A percentile compares a stretch with the other conserved stretches of the same genome.
These are phyloP conservation scores for Filosporella fistucella DNA, from an alignment of 495 filamentous ascomycete genomes.

Conservation along the genomic window DNA sequence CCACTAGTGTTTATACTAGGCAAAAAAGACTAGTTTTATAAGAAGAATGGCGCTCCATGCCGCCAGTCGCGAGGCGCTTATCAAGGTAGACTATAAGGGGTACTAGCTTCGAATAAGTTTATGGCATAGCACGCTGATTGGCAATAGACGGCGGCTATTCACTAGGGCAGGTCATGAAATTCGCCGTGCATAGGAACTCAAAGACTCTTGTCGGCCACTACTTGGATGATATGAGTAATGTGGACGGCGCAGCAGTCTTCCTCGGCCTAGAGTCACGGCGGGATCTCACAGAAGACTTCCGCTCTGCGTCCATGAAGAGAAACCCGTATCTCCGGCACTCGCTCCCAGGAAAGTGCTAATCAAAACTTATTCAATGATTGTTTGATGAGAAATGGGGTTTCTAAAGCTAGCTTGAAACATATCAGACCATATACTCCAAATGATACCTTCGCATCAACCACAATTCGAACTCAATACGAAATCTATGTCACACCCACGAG, in stretches of 20 bases:
- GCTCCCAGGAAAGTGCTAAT: slow-evolving; percentile 14
- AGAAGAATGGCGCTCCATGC: too few species aligned
- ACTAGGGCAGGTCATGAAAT: slow-evolving; percentile 22
- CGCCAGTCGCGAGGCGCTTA: too few species aligned
- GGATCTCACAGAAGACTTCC: slow-evolving; percentile 21
- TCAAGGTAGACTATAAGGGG: too few species aligned
- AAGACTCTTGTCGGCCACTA: slow-evolving; percentile 20
- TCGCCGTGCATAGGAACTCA: slow-evolving; percentile 17
- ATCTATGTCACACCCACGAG: too few species aligned
- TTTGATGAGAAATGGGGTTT: too few species aligned
- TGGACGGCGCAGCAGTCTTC: slow-evolving; percentile 19
- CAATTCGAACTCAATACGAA: too few species aligned
- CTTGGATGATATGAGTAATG: slow-evolving; percentile 19
- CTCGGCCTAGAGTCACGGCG: slow-evolving; percentile 13
- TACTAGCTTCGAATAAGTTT: slow-evolving; percentile 5
- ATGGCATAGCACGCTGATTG: slow-evolving; percentile 12
- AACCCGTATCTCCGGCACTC: slow-evolving; percentile 19
- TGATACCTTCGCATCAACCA: too few species aligned
- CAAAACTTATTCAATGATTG: too few species aligned
- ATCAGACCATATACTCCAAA: too few species aligned
- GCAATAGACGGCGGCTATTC: slow-evolving; percentile 19
- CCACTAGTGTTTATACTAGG: too few species aligned
- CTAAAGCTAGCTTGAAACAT: too few species aligned
- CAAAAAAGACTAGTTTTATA: too few species aligned
- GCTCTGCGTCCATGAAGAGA: slow-evolving; percentile 15